Evolutionary conservation across 805 yeast genomes (phyloP).

Genomic region (Candida suzukii): DNA sequence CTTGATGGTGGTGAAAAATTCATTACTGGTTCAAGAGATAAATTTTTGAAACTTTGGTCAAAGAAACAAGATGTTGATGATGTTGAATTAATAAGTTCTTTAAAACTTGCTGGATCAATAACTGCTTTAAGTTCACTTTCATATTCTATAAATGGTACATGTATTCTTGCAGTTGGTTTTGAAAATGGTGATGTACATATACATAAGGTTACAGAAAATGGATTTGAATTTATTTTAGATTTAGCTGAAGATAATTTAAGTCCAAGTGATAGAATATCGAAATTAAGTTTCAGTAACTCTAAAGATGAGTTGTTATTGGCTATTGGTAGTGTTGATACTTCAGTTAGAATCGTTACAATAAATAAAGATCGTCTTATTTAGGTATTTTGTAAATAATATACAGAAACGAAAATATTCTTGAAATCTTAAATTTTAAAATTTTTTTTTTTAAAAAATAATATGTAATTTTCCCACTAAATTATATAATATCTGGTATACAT

Average conservation of each 20-base stretch:
- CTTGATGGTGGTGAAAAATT: conserved; percentile 35
- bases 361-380: neutral
- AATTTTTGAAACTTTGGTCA: conserved; percentile 64
- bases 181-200: conserved; percentile 59
- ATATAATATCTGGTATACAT: too few species aligned
- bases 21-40: conserved; percentile 86
- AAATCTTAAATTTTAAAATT: too few species aligned
- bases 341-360: conserved; percentile 34
- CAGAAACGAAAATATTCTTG: too few species aligned
- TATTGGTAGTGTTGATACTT: conserved; percentile 59
- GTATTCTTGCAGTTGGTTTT: conserved; percentile 54
- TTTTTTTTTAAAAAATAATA: too few species aligned
- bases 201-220: conserved; percentile 27
- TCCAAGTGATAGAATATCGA: conserved; percentile 58
- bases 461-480: too few species aligned
- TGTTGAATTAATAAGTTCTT: conserved; percentile 28
- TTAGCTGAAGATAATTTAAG: conserved; percentile 34
- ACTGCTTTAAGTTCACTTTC: conserved; percentile 57
- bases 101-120: conserved; percentile 50
- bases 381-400: too few species aligned
- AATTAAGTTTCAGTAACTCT: conserved; percentile 43
- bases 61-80: conserved; percentile 5
- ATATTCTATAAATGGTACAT: conserved; percentile 20
- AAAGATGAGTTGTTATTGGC: conserved; percentile 36
- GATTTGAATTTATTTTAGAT: conserved; percentile 21